Base-by-base conservation (phyloP, 768 basidiomycete species). In the Phlebiopsis flavidoalba region DNA sequence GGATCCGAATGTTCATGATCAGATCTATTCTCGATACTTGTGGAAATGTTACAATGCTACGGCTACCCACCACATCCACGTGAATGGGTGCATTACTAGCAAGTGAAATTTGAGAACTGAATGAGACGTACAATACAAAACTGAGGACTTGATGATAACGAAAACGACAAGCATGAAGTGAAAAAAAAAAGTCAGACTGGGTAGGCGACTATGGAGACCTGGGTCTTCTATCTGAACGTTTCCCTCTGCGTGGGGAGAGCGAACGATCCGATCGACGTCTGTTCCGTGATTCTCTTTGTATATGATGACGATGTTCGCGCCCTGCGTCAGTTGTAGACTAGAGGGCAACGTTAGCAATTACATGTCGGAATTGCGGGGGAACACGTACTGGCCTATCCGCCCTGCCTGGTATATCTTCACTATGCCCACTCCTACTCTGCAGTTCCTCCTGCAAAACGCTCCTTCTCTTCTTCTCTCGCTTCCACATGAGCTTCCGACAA, bases 401-500 rank as follows among this genome's bases (percentile, higher is more conserved):
- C 31, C 3, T n/a, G 15, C 17, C 52, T 33, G 8, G 11, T 1
- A 8, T 2, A 8, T 10, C 31, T 8, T 17, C 21, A 1, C n/a
- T 17, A 15, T 21, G 15, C 5, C 33, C 15, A 11, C 21, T n/a
- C 31, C 35, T 33, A 10, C 33, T 14, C 17, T 8, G 40, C 33
- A 31, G 24, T 22, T 3, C 24, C n/a, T 48, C 15, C 46, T 36
- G 26, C 37, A 33, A 6, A 2, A 1, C 49, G 14, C 49, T 51
- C 58, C 48, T 59, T 59, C 58, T 89, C 86, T n/a, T n/a, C 69
- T 85, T 84, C 67, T 79, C 80, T 66, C 87, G 77, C 71, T 92
- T 94, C 85, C 89, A 94, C 83, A 88, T 85, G 66, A 98, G 75
- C 79, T 96, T 98, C 71, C 83, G 83, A 53, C 84, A 74, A 68